Evolutionary conservation across 2,329 filamentous ascomycete species (phyloP), one percentile per base, ranked within the genome.

Genomic region (Fusarium domesticum): DNA sequence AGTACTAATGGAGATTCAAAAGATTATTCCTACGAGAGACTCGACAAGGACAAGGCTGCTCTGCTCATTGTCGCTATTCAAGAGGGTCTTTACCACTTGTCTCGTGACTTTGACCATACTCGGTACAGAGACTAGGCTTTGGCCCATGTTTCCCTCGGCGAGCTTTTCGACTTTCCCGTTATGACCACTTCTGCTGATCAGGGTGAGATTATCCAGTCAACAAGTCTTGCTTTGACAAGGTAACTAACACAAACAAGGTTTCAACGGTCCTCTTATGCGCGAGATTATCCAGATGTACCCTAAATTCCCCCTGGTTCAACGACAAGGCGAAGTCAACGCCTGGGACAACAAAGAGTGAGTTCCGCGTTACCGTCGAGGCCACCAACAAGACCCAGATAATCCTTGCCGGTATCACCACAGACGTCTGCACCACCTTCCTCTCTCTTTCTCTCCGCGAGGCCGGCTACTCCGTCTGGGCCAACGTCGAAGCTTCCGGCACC

Each of bases 341-440:
- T 89, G 84, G 86, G 87, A 90, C 61, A 89, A 87, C 56, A 54
- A 74, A 3, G 78, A 85, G 0, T 89, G 78, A 85, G 0, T 89
- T 90, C 70, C 76, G 76, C 28, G 71, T 71, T 2, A 85, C 86
- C 2, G 74, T 90, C 48, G 68, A 74, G 51, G 83, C 83, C 2
- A 78, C 83, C 4, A 78, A 78, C 45, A 83, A 81, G 63, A 81
- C 74, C 20, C 87, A 90, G 63, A 70, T 90, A 56, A 85, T 90
- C 59, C 65, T 91, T 14, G 84, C 73, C 3, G 85, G 86, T 6
- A 87, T 89, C 57, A 76, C 80, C 2, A 89, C 86, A 0, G 86
- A 90, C 62, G 85, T 89, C 46, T 89, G 84, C 74, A 87, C 83
- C 17, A 73, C 85, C 1, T 89, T 89, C 71, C 74, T 87, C 6